Conservation (phyloP, 1,284 basidiomycete genomes). For the Trichosporon inkin region DNA sequence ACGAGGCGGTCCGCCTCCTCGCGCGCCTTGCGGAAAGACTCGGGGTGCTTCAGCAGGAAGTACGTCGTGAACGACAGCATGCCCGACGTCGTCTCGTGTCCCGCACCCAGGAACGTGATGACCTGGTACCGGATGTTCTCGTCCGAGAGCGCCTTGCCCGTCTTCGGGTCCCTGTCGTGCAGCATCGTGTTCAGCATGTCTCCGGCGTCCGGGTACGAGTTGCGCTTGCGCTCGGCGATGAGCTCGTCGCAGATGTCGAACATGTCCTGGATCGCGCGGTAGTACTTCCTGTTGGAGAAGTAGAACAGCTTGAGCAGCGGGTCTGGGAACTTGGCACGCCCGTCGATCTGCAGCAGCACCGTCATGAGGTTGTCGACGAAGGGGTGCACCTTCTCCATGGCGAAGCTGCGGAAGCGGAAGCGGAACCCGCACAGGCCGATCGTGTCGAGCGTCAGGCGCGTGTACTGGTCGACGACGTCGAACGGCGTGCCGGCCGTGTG, state of each 20-base stretch:
- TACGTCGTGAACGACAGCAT: slow-evolving; percentile 35
- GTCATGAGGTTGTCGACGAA: slow-evolving; percentile 53
- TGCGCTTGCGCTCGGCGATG: background rate
- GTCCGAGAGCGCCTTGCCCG: slow-evolving; percentile 52
- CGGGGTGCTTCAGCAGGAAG: slow-evolving; percentile 55
- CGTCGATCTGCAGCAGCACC: slow-evolving; percentile 51
- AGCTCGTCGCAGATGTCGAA: background rate
- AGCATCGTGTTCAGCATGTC: slow-evolving; percentile 56
- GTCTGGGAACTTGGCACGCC: slow-evolving; percentile 49
- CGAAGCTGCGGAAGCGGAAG: slow-evolving; percentile 44
- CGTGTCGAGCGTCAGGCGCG: background rate
- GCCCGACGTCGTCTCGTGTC: slow-evolving; percentile 55
- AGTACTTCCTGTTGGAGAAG: slow-evolving; percentile 47
- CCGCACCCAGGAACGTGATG: slow-evolving; percentile 57
- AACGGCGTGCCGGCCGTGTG: background rate
- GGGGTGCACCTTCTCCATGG: slow-evolving; percentile 46
- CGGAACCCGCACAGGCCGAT: slow-evolving; percentile 45
- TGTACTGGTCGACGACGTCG: background rate
- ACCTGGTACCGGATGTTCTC: slow-evolving; percentile 54
- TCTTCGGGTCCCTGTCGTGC: slow-evolving; percentile 53
- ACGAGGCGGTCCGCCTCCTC: slow-evolving; percentile 56
- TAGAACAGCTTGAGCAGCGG: slow-evolving; percentile 50
- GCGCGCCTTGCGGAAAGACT: slow-evolving; percentile 55
- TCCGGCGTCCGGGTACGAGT: slow-evolving; percentile 28
- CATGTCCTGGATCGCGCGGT: slow-evolving; percentile 50